Evolutionary conservation across 768 basidiomycete genomes (phyloP).

Genomic region (Kwoniella heveanensis): DNA sequence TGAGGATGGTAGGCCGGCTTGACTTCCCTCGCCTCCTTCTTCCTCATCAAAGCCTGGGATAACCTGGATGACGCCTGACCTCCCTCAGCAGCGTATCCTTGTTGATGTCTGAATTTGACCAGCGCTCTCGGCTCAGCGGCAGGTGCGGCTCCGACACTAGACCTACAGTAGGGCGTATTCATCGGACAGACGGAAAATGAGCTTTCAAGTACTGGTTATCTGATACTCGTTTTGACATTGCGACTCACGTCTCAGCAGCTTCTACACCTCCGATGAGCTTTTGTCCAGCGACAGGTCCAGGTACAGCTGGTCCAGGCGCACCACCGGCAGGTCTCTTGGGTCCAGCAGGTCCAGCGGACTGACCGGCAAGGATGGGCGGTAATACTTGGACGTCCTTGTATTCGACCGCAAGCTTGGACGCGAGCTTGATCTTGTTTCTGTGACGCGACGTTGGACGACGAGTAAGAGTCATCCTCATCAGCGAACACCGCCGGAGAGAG

Average conservation of each 20-base stretch:
- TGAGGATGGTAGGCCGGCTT: conserved; percentile 94
- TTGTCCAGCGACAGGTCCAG: conserved; percentile 50
- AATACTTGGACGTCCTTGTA: conserved; percentile 83
- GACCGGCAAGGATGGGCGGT: conserved; percentile 74
- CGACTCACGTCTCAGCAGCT: conserved; percentile 49
- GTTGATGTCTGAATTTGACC: conserved; percentile 55
- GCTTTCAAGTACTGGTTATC: no score
- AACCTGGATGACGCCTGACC: conserved; percentile 60
- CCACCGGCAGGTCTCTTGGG: conserved; percentile 66
- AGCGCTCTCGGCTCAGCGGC: conserved; percentile 41
- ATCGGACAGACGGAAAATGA: no score
- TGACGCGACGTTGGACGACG: not conserved
- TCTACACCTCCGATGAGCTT: conserved; percentile 56
- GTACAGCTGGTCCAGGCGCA: conserved; percentile 19
- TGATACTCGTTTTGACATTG: no score
- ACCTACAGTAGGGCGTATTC: conserved; percentile 3
- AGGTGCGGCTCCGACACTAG: conserved; percentile 5
- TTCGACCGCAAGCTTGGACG: conserved; percentile 86
- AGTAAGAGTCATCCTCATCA: not conserved
- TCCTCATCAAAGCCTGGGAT: conserved; percentile 84
- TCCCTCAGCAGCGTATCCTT: conserved; percentile 55
- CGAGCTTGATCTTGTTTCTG: conserved; percentile 59
- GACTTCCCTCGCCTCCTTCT: conserved; percentile 89
- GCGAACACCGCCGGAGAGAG: not conserved
- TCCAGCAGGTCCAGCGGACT: conserved; percentile 73